phyloP scores from a whole-genome alignment of 2,329 filamentous ascomycete species.

The Herpotrichia juniperi region DNA sequence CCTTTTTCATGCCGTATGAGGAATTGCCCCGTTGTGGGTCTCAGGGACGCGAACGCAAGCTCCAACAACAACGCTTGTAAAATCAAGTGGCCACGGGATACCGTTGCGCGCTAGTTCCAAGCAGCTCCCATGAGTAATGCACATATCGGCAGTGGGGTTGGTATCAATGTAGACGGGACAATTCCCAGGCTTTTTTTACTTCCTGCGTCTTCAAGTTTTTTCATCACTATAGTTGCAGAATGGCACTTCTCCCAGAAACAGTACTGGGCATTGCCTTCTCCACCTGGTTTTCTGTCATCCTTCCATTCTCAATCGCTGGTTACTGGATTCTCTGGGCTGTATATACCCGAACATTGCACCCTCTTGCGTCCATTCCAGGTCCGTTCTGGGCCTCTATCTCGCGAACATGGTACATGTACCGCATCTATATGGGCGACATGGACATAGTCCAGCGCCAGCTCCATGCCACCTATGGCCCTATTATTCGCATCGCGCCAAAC shows the following conservation, averaged over 20 bases:
- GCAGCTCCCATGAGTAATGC: too few species aligned
- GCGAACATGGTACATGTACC: conserved; percentile 22
- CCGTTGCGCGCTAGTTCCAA: too few species aligned
- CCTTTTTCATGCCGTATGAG: background rate
- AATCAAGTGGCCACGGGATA: background rate
- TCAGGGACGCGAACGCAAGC: background rate
- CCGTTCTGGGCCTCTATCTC: conserved; percentile 24
- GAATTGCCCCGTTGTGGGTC: background rate
- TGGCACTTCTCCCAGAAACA: background rate
- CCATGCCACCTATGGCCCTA: conserved; percentile 14
- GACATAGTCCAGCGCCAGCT: conserved; percentile 15
- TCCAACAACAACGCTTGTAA: background rate
- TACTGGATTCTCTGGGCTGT: conserved; percentile 20
- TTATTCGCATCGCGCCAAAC: conserved; percentile 25
- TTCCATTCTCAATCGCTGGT: conserved; percentile 7
- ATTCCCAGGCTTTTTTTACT: background rate
- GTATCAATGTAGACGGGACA: too few species aligned
- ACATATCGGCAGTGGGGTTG: too few species aligned
- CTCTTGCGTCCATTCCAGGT: conserved; percentile 20
- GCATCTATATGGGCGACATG: conserved; percentile 14
- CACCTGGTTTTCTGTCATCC: conserved; percentile 11
- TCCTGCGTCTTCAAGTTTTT: background rate
- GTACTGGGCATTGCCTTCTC: conserved; percentile 5
- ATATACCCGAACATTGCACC: conserved; percentile 20
- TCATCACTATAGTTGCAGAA: background rate